Evolutionary conservation across 108 stramenopile species (phyloP).

Genomic region (Poteriospumella lacustris): DNA sequence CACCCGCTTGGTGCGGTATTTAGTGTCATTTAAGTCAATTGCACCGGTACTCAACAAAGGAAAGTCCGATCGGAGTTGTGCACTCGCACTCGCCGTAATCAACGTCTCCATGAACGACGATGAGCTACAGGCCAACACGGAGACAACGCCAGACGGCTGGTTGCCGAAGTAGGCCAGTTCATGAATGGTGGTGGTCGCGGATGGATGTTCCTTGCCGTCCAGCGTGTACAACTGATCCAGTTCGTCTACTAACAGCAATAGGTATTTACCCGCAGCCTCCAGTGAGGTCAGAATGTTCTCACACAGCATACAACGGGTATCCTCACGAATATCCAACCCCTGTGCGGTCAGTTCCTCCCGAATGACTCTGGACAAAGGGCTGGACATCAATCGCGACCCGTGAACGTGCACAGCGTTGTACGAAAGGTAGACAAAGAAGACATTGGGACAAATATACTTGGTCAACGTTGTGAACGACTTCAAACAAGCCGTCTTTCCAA

Average conservation of each 20-base stretch:
- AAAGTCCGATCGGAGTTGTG: not conserved
- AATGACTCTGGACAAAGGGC: not conserved
- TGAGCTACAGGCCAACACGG: conserved; percentile 8
- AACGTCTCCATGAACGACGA: conserved; percentile 14
- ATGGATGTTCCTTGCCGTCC: too few species aligned
- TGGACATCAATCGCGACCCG: not conserved
- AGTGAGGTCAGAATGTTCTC: not conserved
- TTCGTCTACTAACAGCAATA: not conserved
- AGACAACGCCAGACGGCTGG: conserved; percentile 10
- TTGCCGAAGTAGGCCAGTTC: conserved; percentile 25
- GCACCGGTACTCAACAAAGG: conserved; percentile 5
- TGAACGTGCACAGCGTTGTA: not conserved
- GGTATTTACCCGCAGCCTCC: not conserved
- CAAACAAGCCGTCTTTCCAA: not conserved
- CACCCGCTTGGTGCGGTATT: conserved; percentile 23
- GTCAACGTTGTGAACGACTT: not conserved
- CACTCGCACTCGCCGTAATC: not conserved
- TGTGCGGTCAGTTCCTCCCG: not conserved
- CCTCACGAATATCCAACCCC: not conserved
- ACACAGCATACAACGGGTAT: not conserved
- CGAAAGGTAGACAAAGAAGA: not conserved
- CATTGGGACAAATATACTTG: not conserved
- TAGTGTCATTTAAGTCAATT: conserved; percentile 5
- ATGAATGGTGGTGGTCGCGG: not conserved
- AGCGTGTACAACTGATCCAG: not conserved